Evolutionary conservation across 1,139 yeast species (phyloP), one percentile per base, ranked within the genome.

Genomic region (Lodderomyces margitis): DNA sequence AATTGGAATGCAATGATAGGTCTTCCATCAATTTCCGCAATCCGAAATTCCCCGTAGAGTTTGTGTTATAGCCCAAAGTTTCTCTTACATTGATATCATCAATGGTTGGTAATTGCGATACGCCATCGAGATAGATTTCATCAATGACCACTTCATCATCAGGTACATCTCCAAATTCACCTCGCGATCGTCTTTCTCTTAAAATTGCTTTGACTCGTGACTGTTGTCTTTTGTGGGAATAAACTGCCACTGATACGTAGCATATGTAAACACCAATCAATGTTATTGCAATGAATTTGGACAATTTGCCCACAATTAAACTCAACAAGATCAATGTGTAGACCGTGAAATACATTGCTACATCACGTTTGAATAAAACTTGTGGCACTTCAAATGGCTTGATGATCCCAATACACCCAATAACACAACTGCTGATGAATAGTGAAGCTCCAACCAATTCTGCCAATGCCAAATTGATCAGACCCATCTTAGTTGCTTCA

Each of bases 381-480:
- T 57, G 57, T 7, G 80, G 70, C 3, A 87, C 85, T 42, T 70
- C 61, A 56, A 87, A 84, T 0, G 95, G 92, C 37, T 74, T 69
- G 0, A 81, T 63, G 2, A 87, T 62, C 0, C 87, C 87, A 79
- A 87, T 82, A 2, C 81, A 61, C 0, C 96, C 96, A 19, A 85
- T 71, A 3, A 87, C 88, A 2, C 84, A 80, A 3, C 91, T 78
- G 10, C 83, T 70, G n/a, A 86, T 82, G 52, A 88, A 84, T 30
- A 81, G 73, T 0, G 92, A 87, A 3, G 96, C 91, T 0, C 98
- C 98, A 25, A 88, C 62, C 31, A 91, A 68, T 59, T 91, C 97
- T 1, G 97, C 94, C 4, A 92, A 65, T 0, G 98, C 98, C 57
- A 92, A 65, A 3, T 88, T 75, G 1, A 85, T 81, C 4, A 86